phyloP scores from a whole-genome alignment of 805 yeast genomes.

The Metschnikowia corniflorae region DNA sequence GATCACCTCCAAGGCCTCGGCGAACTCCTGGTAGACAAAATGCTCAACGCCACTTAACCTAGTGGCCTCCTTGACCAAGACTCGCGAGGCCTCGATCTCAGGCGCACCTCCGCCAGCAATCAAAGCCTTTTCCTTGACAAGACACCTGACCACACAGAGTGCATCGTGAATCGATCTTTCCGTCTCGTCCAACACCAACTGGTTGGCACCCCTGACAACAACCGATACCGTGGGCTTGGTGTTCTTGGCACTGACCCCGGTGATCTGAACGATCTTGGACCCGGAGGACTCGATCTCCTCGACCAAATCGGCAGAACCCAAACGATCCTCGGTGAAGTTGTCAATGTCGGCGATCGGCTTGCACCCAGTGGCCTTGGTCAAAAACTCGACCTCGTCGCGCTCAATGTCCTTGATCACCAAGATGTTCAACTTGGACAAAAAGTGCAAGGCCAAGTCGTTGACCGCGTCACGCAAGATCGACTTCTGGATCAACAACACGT shows the following conservation, averaged over 20 bases:
- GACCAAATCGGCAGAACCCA: constrained; percentile 87
- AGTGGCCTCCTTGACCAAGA: constrained; percentile 66
- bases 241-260: constrained; percentile 62
- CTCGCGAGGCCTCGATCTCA: constrained; percentile 83
- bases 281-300: constrained; percentile 91
- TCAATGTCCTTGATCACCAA: constrained; percentile 94
- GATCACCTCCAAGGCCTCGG: constrained; percentile 85
- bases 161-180: constrained; percentile 98
- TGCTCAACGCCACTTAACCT: constrained; percentile 82
- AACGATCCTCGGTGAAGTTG: constrained; percentile 85
- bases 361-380: constrained; percentile 81
- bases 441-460: constrained; percentile 90
- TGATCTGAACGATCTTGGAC: constrained; percentile 81
- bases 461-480: constrained; percentile 94
- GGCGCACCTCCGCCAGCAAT: constrained; percentile 99
- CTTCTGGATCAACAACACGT: constrained; percentile 84
- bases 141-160: constrained; percentile 84
- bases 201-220: constrained; percentile 92
- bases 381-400: constrained; percentile 93
- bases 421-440: constrained; percentile 86
- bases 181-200: constrained; percentile 86
- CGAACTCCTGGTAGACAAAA: constrained; percentile 87
- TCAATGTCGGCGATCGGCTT: constrained; percentile 96
- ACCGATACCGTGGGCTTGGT: constrained; percentile 75
- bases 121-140: constrained; percentile 81